Evolutionary conservation across 805 yeast species (phyloP).

Genomic region (Myxozyma neglecta): DNA sequence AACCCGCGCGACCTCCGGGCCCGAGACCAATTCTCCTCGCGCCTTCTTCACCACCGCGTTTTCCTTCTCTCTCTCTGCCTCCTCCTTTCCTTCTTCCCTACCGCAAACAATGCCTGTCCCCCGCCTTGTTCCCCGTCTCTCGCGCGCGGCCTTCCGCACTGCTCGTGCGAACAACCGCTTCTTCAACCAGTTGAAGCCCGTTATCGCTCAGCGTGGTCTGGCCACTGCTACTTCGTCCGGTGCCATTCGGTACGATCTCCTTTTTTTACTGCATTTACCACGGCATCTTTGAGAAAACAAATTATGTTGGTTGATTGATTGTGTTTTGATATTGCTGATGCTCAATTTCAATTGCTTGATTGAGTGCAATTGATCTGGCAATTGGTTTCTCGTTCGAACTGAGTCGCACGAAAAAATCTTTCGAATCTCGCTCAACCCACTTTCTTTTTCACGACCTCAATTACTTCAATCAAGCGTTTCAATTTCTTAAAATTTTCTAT

Average conservation of each 20-base stretch:
- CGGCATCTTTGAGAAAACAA: not conserved
- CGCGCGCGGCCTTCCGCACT: constrained; percentile 86
- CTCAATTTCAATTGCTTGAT: not conserved
- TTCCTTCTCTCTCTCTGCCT: constrained; percentile 7
- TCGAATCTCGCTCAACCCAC: not conserved
- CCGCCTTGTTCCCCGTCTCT: constrained; percentile 45
- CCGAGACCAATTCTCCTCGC: not conserved
- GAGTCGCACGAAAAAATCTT: not conserved
- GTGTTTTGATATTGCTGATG: not conserved
- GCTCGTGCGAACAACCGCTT: constrained; percentile 75
- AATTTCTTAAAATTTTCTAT: not conserved
- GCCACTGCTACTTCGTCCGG: constrained; percentile 67
- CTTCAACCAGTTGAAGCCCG: constrained; percentile 44
- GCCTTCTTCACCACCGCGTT: not conserved
- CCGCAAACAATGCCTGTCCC: constrained; percentile 53
- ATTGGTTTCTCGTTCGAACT: not conserved
- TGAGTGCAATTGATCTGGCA: not conserved
- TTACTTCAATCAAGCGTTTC: not conserved
- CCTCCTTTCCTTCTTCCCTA: constrained; percentile 8
- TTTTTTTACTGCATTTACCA: not conserved
- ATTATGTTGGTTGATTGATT: not conserved
- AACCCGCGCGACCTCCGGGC: not conserved
- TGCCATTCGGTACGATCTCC: constrained; percentile 60
- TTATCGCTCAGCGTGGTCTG: constrained; percentile 50
- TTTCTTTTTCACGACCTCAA: not conserved